These are phyloP conservation scores for Psidium guajava DNA, from an alignment of 345 rosid genomes.

Conservation along the genomic window DNA sequence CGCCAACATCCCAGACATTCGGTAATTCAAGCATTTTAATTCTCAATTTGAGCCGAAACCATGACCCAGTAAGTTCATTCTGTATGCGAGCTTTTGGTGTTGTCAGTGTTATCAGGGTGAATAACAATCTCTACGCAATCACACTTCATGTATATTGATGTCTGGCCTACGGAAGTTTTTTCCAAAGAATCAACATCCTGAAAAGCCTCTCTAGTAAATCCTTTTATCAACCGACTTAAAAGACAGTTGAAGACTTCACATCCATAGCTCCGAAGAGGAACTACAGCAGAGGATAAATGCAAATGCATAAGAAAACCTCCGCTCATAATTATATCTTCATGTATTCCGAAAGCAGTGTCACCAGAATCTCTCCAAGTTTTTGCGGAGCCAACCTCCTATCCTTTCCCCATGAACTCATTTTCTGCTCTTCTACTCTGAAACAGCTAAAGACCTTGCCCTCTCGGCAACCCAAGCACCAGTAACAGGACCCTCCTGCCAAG, in stretches of 20 bases:
- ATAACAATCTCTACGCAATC: conserved; percentile 53
- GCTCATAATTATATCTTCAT: conserved; percentile 50
- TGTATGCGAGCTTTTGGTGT: conserved; percentile 42
- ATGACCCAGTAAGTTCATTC: conserved; percentile 75
- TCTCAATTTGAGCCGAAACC: conserved; percentile 55
- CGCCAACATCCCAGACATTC: conserved; percentile 63
- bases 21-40: conserved; percentile 46
- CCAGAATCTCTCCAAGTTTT: conserved; percentile 42
- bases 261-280: conserved; percentile 36
- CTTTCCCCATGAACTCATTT: conserved; percentile 29
- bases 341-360: conserved; percentile 35
- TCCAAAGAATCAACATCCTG: conserved; percentile 14
- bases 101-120: conserved; percentile 43
- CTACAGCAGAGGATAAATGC: conserved; percentile 32
- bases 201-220: conserved; percentile 22
- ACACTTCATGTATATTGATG: conserved; percentile 61
- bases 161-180: conserved; percentile 28
- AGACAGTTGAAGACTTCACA: conserved; percentile 31
- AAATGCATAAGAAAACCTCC: conserved; percentile 50
- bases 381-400: conserved; percentile 63
- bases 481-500: conserved; percentile 60
- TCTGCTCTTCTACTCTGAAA: conserved; percentile 38
- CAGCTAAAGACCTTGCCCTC: conserved; percentile 61
- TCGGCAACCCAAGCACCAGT: conserved; percentile 62
- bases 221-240: conserved; percentile 30